Percentiles rank a stretch among this genome's conserved stretches.
These are phyloP conservation scores for Chlamydomonas urium DNA, from an alignment of 139 green algal species.

Conservation along the genomic window DNA sequence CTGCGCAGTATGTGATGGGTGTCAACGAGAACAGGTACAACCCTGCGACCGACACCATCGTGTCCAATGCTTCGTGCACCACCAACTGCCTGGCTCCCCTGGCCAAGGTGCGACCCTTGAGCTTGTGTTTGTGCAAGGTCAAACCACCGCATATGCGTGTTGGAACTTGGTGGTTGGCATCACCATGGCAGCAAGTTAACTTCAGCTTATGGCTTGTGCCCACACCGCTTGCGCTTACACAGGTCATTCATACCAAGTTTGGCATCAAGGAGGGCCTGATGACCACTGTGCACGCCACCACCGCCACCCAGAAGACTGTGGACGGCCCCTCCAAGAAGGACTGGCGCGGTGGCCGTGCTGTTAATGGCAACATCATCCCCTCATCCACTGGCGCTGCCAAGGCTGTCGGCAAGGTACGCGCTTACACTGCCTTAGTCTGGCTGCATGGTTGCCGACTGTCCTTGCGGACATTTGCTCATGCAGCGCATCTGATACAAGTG, in stretches of 20 bases:
- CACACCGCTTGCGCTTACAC: too few species aligned
- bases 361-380: slow-evolving; percentile 94
- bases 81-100: slow-evolving; percentile 96
- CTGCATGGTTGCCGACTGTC: background rate
- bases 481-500: too few species aligned
- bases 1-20: slow-evolving; percentile 68
- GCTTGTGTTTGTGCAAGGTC: too few species aligned
- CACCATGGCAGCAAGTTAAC: too few species aligned
- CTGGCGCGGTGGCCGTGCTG: slow-evolving; percentile 92
- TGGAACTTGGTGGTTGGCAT: too few species aligned
- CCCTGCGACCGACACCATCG: slow-evolving; percentile 64
- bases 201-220: slow-evolving; percentile 32
- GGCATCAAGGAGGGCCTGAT: slow-evolving; percentile 87
- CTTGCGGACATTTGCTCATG: background rate
- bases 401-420: slow-evolving; percentile 70
- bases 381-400: slow-evolving; percentile 95
- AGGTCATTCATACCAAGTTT: slow-evolving; percentile 82
- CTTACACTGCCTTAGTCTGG: background rate
- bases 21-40: slow-evolving; percentile 90
- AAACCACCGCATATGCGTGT: too few species aligned
- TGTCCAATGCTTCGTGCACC: slow-evolving; percentile 94
- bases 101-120: slow-evolving; percentile 83
- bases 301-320: slow-evolving; percentile 97
- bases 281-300: slow-evolving; percentile 96
- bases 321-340: slow-evolving; percentile 95